phyloP scores from a whole-genome alignment of 306 rosid genomes.

The Sphenostylis stenocarpa region DNA sequence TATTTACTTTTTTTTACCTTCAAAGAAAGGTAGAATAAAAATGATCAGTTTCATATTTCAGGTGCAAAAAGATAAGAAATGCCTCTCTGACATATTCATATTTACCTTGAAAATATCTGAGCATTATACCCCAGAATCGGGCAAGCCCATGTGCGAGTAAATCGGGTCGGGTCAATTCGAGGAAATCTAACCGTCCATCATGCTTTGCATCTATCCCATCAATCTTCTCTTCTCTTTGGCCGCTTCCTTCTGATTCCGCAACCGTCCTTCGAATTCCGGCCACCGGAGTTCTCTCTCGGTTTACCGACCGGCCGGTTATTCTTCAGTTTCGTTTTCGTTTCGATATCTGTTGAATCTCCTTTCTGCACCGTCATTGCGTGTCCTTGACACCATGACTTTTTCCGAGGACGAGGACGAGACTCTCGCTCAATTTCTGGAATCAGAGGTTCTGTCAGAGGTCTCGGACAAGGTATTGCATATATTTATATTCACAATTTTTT shows the following conservation, averaged over 20 bases:
- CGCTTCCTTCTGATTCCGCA: slow-evolving; percentile 7
- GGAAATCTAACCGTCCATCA: slow-evolving; percentile 34
- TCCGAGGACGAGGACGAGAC: slow-evolving; percentile 83
- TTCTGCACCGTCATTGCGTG: slow-evolving; percentile 2
- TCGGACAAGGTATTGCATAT: slow-evolving; percentile 61
- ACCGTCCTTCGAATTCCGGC: slow-evolving; percentile 25
- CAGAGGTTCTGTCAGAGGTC: slow-evolving; percentile 75
- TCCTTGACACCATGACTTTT: slow-evolving; percentile 41
- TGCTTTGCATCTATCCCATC: slow-evolving; percentile 28
- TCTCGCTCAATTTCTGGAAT: slow-evolving; percentile 78
- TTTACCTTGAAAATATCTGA: background rate
- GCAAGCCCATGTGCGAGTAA: background rate
- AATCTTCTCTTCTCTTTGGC: background rate
- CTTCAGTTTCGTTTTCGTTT: background rate
- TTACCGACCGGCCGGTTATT: background rate
- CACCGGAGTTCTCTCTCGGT: slow-evolving; percentile 26
- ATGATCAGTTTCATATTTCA: too few relatives aligned
- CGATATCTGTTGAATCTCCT: background rate
- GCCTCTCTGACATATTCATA: too few relatives aligned
- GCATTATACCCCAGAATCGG: background rate
- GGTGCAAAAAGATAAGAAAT: too few relatives aligned
- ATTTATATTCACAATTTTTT: background rate
- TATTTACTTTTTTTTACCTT: too few relatives aligned
- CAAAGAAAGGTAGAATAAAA: too few relatives aligned
- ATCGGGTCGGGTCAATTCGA: slow-evolving; percentile 34